Conservation (phyloP, 2,329 filamentous ascomycete genomes). For the Epicoccum nigrum region DNA sequence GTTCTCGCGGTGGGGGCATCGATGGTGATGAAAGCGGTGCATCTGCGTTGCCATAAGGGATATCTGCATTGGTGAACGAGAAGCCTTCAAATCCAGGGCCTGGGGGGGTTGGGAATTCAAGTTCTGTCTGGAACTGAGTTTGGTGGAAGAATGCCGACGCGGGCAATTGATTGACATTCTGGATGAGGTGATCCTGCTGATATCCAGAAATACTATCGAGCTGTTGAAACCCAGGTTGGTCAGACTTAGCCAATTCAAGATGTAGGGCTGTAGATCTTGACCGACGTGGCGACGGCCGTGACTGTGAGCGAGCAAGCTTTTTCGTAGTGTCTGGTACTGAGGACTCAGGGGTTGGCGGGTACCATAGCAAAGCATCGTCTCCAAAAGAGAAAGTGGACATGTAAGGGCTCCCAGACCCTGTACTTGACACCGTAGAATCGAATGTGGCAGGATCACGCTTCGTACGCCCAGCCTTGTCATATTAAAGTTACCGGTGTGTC, state of each 20-base stretch:
- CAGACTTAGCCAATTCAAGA: slow-evolving; percentile 32
- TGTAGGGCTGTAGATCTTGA: slow-evolving; percentile 35
- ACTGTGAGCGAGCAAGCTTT: slow-evolving; percentile 34
- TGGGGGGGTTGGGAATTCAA: slow-evolving; percentile 35
- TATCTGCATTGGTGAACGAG: slow-evolving; percentile 21
- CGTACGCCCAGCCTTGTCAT: too few species aligned
- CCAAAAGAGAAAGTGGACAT: slow-evolving; percentile 38
- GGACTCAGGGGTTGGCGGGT: slow-evolving; percentile 26
- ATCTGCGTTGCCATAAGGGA: slow-evolving; percentile 24
- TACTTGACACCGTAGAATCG: slow-evolving; percentile 27
- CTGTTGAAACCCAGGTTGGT: slow-evolving; percentile 24
- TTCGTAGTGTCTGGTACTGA: slow-evolving; percentile 14
- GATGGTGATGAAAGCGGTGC: slow-evolving; percentile 27
- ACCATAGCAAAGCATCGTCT: slow-evolving; percentile 28
- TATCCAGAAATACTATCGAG: slow-evolving; percentile 18
- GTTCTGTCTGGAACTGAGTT: slow-evolving; percentile 25
- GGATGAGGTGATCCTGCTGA: slow-evolving; percentile 24
- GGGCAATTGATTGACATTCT: slow-evolving; percentile 9
- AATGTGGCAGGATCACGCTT: slow-evolving; percentile 60
- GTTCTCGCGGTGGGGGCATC: slow-evolving; percentile 37
- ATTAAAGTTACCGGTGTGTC: too few species aligned
- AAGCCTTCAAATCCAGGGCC: slow-evolving; percentile 24
- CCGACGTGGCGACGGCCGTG: slow-evolving; percentile 29
- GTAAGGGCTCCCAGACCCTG: slow-evolving; percentile 38
- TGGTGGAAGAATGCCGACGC: slow-evolving; percentile 21